Percentiles rank a stretch among this genome's conserved stretches.
phyloP scores from a whole-genome alignment of 768 basidiomycete species.

The Termitomyces sp. region DNA sequence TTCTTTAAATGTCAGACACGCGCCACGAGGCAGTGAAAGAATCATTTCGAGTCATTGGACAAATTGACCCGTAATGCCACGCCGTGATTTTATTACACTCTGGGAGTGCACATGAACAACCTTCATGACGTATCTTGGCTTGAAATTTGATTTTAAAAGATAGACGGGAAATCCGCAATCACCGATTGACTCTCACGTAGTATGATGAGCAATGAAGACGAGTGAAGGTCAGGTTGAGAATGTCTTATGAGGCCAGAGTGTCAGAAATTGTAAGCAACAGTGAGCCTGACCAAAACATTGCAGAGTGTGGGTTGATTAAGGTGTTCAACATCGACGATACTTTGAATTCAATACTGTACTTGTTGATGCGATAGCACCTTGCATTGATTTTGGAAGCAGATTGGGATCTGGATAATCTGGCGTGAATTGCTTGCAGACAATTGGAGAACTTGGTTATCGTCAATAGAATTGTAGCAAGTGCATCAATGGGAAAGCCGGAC shows the following conservation, averaged over 20 bases:
- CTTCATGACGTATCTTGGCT: not conserved
- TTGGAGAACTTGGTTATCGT: not conserved
- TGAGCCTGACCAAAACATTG: not conserved
- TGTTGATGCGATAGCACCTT: not conserved
- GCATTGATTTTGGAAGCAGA: not conserved
- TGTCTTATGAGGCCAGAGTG: not conserved
- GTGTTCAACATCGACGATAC: not conserved
- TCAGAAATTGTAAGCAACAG: not conserved
- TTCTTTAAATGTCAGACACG: not conserved
- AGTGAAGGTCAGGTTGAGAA: not conserved
- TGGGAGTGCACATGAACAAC: not conserved
- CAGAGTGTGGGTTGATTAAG: not conserved
- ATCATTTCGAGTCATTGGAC: not conserved
- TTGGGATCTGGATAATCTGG: not conserved
- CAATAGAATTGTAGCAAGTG: not conserved
- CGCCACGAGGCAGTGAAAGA: not conserved
- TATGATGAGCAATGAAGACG: not conserved
- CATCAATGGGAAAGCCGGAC: not conserved
- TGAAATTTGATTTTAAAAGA: not conserved
- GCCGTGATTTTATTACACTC: not conserved
- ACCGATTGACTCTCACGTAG: not conserved
- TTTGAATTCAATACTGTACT: not conserved
- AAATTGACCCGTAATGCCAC: not conserved
- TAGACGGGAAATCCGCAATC: not conserved
- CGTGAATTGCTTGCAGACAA: not conserved